Evolutionary conservation across 192 early-diverging fungal genomes (phyloP).

Genomic region (Funneliformis mosseae): DNA sequence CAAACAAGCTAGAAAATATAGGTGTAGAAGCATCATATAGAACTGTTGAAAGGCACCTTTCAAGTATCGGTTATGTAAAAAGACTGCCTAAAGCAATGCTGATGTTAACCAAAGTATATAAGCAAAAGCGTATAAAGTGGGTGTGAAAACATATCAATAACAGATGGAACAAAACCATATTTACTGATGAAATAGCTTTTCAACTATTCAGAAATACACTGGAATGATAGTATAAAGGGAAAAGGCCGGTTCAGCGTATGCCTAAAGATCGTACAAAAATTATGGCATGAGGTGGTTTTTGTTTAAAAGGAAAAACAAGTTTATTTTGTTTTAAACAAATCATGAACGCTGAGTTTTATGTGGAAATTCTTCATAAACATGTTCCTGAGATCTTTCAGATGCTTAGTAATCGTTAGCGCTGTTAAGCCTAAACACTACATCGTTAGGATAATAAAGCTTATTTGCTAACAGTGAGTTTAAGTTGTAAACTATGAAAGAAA

Average conservation of each 20-base stretch:
- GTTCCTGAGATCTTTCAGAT: neutral
- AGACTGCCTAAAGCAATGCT: neutral
- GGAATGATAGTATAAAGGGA: no score
- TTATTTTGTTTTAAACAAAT: constrained; percentile 16
- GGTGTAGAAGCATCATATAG: neutral
- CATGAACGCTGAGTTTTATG: constrained; percentile 27
- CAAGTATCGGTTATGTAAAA: constrained; percentile 5
- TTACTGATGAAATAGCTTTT: constrained; percentile 9
- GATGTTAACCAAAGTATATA: neutral
- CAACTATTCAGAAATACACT: neutral
- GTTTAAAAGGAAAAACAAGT: neutral
- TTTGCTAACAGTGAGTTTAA: no score
- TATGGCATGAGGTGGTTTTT: constrained; percentile 17
- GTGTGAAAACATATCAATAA: neutral
- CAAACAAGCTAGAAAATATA: neutral
- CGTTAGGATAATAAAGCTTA: no score
- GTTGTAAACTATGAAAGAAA: no score
- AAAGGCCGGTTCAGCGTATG: no score
- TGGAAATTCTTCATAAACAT: no score
- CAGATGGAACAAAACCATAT: neutral
- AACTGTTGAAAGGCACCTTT: constrained; percentile 2
- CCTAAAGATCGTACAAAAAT: no score
- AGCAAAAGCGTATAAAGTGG: neutral
- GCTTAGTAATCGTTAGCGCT: no score
- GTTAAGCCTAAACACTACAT: no score